Conservation (phyloP, 2,329 filamentous ascomycete species). For the Aspergillus persii region DNA sequence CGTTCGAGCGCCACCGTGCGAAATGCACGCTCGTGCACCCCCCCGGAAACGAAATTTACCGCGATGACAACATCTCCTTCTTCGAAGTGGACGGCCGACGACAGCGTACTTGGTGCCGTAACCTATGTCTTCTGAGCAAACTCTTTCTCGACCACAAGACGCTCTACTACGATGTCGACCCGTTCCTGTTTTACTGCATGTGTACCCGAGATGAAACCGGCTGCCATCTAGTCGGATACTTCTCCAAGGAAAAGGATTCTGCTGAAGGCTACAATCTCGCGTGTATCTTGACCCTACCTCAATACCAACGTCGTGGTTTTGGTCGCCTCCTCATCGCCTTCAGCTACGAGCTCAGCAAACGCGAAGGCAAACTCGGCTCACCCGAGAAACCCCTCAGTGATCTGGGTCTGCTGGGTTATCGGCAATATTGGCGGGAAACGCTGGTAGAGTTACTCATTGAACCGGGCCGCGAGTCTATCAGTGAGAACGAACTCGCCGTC, state of each 20-base stretch:
- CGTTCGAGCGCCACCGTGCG: slow-evolving; percentile 78
- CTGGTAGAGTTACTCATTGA: slow-evolving; percentile 84
- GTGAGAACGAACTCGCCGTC: slow-evolving; percentile 79
- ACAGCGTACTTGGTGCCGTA: slow-evolving; percentile 98
- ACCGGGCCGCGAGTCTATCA: slow-evolving; percentile 63
- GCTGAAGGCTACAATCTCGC: slow-evolving; percentile 97
- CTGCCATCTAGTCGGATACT: slow-evolving; percentile 98
- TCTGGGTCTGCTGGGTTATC: slow-evolving; percentile 86
- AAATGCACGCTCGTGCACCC: slow-evolving; percentile 93
- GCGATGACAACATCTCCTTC: slow-evolving; percentile 84
- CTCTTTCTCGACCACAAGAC: slow-evolving; percentile 98
- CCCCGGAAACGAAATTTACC: slow-evolving; percentile 96
- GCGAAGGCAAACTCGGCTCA: slow-evolving; percentile 90
- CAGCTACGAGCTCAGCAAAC: slow-evolving; percentile 93
- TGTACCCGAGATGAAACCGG: slow-evolving; percentile 89
- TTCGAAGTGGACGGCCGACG: slow-evolving; percentile 97
- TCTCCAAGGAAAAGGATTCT: slow-evolving; percentile 97
- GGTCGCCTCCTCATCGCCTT: slow-evolving; percentile 93
- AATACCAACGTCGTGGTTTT: slow-evolving; percentile 93
- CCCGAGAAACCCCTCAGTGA: slow-evolving; percentile 96
- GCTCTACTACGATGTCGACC: slow-evolving; percentile 95
- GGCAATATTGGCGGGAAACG: slow-evolving; percentile 96
- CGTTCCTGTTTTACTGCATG: slow-evolving; percentile 95
- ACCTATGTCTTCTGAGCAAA: slow-evolving; percentile 92
- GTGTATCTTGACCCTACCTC: slow-evolving; percentile 93